These are phyloP conservation scores for Dacryopinax primogenitus DNA, from an alignment of 768 basidiomycete species.

Conservation along the genomic window DNA sequence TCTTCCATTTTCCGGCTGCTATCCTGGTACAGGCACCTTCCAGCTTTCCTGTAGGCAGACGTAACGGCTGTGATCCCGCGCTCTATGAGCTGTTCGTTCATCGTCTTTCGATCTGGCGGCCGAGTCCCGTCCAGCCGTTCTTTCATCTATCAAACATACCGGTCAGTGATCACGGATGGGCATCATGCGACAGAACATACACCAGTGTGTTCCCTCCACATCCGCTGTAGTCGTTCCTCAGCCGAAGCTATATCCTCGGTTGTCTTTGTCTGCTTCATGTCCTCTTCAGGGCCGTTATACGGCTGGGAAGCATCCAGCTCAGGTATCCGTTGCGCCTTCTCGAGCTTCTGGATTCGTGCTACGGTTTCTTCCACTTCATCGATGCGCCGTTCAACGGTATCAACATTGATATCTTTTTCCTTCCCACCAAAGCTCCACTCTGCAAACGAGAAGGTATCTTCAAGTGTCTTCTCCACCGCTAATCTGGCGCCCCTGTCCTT, in stretches of 20 bases:
- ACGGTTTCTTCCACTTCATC: not conserved
- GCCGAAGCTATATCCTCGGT: not conserved
- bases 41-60: not conserved
- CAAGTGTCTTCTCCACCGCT: not conserved
- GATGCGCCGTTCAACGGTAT: not conserved
- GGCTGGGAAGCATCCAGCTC: not conserved
- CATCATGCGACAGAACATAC: not conserved
- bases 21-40: not conserved
- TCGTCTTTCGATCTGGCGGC: not conserved
- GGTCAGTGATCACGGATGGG: not conserved
- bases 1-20: not conserved
- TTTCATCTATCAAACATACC: not conserved
- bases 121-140: not conserved
- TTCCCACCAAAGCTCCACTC: not conserved
- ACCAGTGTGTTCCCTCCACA: not conserved
- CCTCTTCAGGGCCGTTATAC: not conserved
- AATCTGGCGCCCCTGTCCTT: not conserved
- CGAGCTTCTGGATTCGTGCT: not conserved
- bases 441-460: not conserved
- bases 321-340: not conserved
- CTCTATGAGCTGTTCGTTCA: not conserved
- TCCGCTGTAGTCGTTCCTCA: not conserved
- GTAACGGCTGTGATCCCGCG: not conserved
- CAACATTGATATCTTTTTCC: not conserved
- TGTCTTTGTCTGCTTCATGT: not conserved